Evolutionary conservation across 2,329 filamentous ascomycete species (phyloP).

Genomic region (Ascomycota sp.): DNA sequence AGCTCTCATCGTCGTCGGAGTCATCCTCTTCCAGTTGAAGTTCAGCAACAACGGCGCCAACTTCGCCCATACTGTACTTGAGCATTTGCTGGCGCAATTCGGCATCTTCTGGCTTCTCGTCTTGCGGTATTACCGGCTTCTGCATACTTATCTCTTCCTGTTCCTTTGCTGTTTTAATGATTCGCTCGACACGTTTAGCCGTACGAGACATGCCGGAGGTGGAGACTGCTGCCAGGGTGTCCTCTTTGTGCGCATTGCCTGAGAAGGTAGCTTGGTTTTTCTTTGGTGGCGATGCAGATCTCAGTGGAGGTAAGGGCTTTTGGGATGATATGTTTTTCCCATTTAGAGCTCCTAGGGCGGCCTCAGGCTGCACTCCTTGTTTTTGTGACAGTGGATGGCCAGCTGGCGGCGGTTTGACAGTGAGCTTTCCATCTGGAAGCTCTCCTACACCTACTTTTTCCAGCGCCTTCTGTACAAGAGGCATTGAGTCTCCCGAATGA

Average conservation of each 20-base stretch:
- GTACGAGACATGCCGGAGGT: conserved; percentile 15
- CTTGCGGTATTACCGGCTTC: conserved; percentile 39
- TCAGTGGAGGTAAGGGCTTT: too few relatives aligned
- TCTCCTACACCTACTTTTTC: conserved; percentile 54
- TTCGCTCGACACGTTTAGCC: conserved; percentile 29
- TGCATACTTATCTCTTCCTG: conserved; percentile 26
- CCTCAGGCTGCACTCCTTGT: background rate
- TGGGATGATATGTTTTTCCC: too few relatives aligned
- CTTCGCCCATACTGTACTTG: conserved; percentile 69
- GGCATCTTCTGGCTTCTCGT: conserved; percentile 66
- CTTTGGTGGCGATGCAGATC: conserved; percentile 9
- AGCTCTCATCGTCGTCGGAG: conserved; percentile 32
- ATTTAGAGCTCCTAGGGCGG: too few relatives aligned
- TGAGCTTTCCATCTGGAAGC: conserved; percentile 6
- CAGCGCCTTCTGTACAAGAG: conserved; percentile 50
- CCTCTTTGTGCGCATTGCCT: conserved; percentile 9
- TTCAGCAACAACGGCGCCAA: conserved; percentile 83
- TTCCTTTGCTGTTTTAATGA: conserved; percentile 35
- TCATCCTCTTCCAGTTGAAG: conserved; percentile 58
- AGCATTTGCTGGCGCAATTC: conserved; percentile 73
- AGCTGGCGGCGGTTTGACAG: background rate
- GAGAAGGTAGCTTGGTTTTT: conserved; percentile 38
- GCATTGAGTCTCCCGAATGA: conserved; percentile 45
- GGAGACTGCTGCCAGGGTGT: conserved; percentile 5
- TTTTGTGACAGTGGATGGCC: background rate